These are phyloP conservation scores for Pholiota microspora DNA, from an alignment of 768 basidiomycete species.

Conservation along the genomic window DNA sequence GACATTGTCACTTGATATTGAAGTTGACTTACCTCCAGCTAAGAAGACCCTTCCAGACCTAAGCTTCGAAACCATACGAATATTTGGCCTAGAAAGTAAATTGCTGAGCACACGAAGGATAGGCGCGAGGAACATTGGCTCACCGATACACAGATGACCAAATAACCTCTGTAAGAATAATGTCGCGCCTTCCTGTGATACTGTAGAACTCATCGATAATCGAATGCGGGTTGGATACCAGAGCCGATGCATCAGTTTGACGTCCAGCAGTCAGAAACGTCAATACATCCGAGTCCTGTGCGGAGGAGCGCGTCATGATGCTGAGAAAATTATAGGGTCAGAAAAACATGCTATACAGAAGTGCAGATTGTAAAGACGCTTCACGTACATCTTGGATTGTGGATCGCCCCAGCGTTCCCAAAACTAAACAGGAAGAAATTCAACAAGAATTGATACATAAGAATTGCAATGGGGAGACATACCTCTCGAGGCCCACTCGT, in stretches of 20 bases:
- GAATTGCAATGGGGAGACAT: neutral
- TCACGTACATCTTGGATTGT: constrained; percentile 28
- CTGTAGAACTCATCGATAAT: constrained; percentile 23
- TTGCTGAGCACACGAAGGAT: neutral
- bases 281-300: constrained; percentile 11
- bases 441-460: neutral
- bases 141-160: constrained; percentile 29
- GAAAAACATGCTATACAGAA: no score
- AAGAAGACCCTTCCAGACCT: constrained; percentile 17
- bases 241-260: constrained; percentile 7
- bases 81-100: constrained; percentile 15
- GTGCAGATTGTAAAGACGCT: no score
- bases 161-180: constrained; percentile 25
- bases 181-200: constrained; percentile 21
- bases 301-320: constrained; percentile 9
- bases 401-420: constrained; percentile 47
- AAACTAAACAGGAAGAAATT: constrained; percentile 24
- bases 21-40: constrained; percentile 20
- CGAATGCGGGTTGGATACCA: constrained; percentile 9
- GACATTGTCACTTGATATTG: no score
- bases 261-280: constrained; percentile 13
- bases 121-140: neutral
- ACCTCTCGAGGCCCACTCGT: constrained; percentile 36
- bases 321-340: neutral
- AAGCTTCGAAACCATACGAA: constrained; percentile 18